Evolutionary conservation across 345 rosid genomes (phyloP).

Genomic region (Corchorus olitorius): DNA sequence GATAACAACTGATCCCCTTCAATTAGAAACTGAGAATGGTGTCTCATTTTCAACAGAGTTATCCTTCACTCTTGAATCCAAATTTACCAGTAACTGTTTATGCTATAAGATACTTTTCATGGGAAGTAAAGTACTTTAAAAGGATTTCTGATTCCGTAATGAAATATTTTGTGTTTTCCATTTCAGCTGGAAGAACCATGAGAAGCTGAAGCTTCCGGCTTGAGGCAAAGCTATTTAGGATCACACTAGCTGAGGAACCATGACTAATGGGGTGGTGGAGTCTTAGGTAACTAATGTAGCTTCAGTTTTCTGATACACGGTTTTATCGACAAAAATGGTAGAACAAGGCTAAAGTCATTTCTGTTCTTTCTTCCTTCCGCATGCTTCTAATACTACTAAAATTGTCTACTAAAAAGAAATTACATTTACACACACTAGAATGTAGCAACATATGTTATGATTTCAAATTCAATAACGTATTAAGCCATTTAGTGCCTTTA

Average conservation of each 20-base stretch:
- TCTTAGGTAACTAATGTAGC: background rate
- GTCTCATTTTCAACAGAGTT: background rate
- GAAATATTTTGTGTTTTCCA: background rate
- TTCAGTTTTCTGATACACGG: no score
- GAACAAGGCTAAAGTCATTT: background rate
- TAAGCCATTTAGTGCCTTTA: background rate
- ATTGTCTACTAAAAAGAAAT: background rate
- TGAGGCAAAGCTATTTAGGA: conserved; percentile 18
- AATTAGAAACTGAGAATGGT: background rate
- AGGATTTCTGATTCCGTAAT: background rate
- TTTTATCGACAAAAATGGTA: background rate
- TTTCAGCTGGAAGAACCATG: conserved; percentile 46
- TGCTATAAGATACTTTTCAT: background rate
- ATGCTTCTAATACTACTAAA: background rate
- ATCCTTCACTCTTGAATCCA: background rate
- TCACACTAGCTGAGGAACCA: background rate
- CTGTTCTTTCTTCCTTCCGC: background rate
- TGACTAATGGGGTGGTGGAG: background rate
- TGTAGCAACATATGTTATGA: background rate
- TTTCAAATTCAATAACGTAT: background rate
- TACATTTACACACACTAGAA: background rate
- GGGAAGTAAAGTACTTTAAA: background rate
- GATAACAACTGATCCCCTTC: background rate
- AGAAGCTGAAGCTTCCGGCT: conserved; percentile 44
- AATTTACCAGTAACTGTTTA: background rate